Evolutionary conservation across 805 yeast species (phyloP).

Genomic region (Gaillardinia entomophila): DNA sequence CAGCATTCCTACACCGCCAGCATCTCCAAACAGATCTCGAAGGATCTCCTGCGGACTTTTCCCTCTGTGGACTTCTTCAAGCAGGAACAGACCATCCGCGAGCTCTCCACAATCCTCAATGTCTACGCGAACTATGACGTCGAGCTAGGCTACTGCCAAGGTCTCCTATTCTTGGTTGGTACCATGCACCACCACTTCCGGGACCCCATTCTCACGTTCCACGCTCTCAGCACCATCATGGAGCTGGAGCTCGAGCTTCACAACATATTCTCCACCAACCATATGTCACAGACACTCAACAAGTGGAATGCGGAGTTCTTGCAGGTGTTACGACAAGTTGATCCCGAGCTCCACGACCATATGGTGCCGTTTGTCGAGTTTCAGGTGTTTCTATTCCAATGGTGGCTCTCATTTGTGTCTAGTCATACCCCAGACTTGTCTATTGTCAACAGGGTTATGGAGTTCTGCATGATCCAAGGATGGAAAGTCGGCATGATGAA

Average conservation of each 20-base stretch:
- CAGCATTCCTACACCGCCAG: conserved; percentile 38
- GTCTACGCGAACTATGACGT: conserved; percentile 61
- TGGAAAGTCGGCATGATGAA: conserved; percentile 48
- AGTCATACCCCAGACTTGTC: conserved; percentile 53
- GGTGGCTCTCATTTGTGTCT: conserved; percentile 60
- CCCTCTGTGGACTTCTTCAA: conserved; percentile 48
- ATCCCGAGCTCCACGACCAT: conserved; percentile 39
- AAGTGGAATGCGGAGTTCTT: conserved; percentile 50
- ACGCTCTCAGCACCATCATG: conserved; percentile 50
- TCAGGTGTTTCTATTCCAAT: conserved; percentile 51
- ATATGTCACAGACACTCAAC: conserved; percentile 50
- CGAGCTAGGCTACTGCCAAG: conserved; percentile 67
- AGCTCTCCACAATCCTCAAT: conserved; percentile 50
- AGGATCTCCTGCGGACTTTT: conserved; percentile 58
- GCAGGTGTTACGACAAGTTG: conserved; percentile 31
- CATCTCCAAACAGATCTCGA: conserved; percentile 40
- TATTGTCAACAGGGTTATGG: conserved; percentile 43
- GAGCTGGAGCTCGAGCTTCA: conserved; percentile 48
- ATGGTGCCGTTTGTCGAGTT: conserved; percentile 36
- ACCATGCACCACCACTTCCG: conserved; percentile 41
- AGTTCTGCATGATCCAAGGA: conserved; percentile 50
- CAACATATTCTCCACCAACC: conserved; percentile 43
- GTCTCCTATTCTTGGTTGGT: conserved; percentile 58
- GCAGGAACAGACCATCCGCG: conserved; percentile 34
- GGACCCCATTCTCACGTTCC: conserved; percentile 38